A percentile compares a stretch with the other conserved stretches of the same genome.
phyloP scores from a whole-genome alignment of 2,329 filamentous ascomycete species.

The Tolypocladium inflatum region DNA sequence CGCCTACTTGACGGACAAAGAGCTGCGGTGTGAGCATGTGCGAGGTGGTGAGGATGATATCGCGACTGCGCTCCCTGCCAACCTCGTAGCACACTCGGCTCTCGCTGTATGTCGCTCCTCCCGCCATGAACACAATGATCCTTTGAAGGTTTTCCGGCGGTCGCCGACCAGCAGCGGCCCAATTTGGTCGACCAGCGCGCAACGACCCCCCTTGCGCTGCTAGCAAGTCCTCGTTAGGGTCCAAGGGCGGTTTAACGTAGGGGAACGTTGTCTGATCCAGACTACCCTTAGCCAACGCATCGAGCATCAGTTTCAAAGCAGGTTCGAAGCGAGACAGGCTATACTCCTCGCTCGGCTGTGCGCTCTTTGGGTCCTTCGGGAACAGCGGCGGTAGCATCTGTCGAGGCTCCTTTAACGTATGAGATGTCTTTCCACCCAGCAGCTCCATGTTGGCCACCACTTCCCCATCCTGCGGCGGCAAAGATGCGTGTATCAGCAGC shows the following conservation, averaged over 20 bases:
- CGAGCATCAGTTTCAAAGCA: conserved; percentile 71
- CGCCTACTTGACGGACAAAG: conserved; percentile 74
- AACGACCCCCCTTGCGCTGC: conserved; percentile 61
- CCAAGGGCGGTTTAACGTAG: conserved; percentile 61
- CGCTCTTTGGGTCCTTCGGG: conserved; percentile 48
- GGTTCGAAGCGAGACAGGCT: conserved; percentile 83
- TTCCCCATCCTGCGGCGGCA: conserved; percentile 65
- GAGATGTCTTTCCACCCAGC: conserved; percentile 65
- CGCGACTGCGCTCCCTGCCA: conserved; percentile 60
- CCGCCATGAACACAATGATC: conserved; percentile 89
- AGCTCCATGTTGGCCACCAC: conserved; percentile 70
- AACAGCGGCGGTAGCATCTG: conserved; percentile 61
- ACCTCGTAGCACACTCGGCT: conserved; percentile 82
- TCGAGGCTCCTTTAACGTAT: conserved; percentile 65
- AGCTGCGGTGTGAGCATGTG: conserved; percentile 86
- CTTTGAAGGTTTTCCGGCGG: conserved; percentile 74
- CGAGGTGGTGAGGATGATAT: conserved; percentile 80
- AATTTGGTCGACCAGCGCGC: conserved; percentile 85
- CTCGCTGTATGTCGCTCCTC: conserved; percentile 90
- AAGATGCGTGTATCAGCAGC: conserved; percentile 70
- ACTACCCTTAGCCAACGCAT: conserved; percentile 57
- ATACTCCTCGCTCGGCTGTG: conserved; percentile 61
- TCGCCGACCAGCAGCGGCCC: conserved; percentile 75
- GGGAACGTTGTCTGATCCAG: conserved; percentile 61
- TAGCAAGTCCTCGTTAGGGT: conserved; percentile 49